These are phyloP conservation scores for Cydonia oblonga DNA, from an alignment of 331 rosid genomes.

Conservation along the genomic window DNA sequence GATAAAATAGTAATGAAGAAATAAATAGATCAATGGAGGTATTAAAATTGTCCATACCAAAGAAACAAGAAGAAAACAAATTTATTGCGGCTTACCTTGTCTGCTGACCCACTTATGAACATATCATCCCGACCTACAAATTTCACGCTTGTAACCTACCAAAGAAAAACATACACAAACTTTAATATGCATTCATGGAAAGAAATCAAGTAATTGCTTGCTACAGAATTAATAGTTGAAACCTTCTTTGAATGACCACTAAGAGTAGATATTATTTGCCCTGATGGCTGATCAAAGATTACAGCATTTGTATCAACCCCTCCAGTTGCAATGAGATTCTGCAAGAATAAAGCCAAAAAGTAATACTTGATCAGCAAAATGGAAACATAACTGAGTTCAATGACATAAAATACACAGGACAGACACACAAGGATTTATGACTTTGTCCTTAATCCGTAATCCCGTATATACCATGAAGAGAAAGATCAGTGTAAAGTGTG, in stretches of 20 bases:
- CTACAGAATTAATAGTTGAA: constrained; percentile 8
- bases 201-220: background rate
- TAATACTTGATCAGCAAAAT: too few relatives aligned
- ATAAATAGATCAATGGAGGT: background rate
- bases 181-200: background rate
- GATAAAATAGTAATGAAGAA: background rate
- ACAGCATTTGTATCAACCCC: constrained; percentile 92
- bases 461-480: too few relatives aligned
- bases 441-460: too few relatives aligned
- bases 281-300: constrained; percentile 75
- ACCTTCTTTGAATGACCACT: constrained; percentile 97
- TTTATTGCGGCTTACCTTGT: constrained; percentile 45
- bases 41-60: background rate
- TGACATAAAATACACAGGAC: too few relatives aligned
- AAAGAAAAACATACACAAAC: constrained; percentile 1
- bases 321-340: constrained; percentile 93
- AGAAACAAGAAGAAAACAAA: background rate
- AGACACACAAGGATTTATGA: too few relatives aligned
- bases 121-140: constrained; percentile 68
- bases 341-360: background rate
- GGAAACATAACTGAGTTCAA: too few relatives aligned
- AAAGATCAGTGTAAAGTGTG: too few relatives aligned
- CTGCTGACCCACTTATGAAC: constrained; percentile 73
- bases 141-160: constrained; percentile 78
- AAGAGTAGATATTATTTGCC: constrained; percentile 84